Evolutionary conservation across 305 asterid species (phyloP), one percentile per base, ranked within the genome.

Genomic region (Lippia alba): DNA sequence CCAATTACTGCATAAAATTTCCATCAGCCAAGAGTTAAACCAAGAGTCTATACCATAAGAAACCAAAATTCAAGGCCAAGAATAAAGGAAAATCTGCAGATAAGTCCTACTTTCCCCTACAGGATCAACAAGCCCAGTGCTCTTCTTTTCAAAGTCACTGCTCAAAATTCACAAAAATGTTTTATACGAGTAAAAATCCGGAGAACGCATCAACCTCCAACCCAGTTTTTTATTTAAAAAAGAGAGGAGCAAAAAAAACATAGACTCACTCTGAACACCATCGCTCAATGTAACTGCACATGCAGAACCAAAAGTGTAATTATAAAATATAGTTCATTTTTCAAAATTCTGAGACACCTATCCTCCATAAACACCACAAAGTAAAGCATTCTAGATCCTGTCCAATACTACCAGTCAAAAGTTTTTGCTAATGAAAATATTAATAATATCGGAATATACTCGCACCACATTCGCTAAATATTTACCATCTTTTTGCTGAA

Each of bases 1-100:
- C 99, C 99, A 94, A 67, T 94, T 94, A 80, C 99, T 92, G 96
- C 89, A 91, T 64, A 56, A 64, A 66, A 64, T 12, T 17, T 70
- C 45, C 49, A 54, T 48, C 48, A 67, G 51, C 53, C 33, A 44
- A 73, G 68, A 51, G 30, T 68, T 74, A 74, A 71, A 64, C 30
- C 54, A 45, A 24, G 32, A 24, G 66, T 45, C 39, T 34, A 61
- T 48, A 32, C 6, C 15, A 16, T 61, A 34, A 55, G 24, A 64
- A 49, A 4, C 70, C 40, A 34, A 67, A 63, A 63, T 11, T 11
- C 49, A 51, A 61, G 30, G 14, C 54, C 69, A 61, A 66, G 19
- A 69, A 64, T 34, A 53, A 53, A 68, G 50, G 65, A 45, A 45
- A 54, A 48, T 34, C 44, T 40, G 63, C 64, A 55, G 34, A 71